Percentiles rank a stretch among this genome's conserved stretches.
Conservation (phyloP, 1,284 basidiomycete genomes). For the Leccinum fallax region DNA sequence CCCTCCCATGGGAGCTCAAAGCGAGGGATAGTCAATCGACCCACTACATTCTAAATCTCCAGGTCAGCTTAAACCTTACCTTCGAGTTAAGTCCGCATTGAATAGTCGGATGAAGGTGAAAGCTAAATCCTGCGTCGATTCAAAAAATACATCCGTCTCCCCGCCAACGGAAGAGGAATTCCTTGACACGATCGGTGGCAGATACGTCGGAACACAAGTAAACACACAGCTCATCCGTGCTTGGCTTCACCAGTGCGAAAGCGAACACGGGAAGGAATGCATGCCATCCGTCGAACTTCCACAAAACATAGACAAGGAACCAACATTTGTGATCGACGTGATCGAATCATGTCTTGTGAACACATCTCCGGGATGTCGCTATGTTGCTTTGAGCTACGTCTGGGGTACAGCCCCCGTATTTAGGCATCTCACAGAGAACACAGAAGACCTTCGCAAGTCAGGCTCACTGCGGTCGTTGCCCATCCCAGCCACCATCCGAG, state of each 20-base stretch:
- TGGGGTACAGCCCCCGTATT: constrained; percentile 20
- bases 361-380: constrained; percentile 20
- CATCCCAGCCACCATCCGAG: constrained; percentile 24
- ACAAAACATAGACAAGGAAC: background rate
- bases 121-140: background rate
- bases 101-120: constrained; percentile 11
- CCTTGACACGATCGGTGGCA: constrained; percentile 17
- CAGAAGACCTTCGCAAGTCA: constrained; percentile 11
- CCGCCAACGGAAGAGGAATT: constrained; percentile 9
- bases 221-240: constrained; percentile 13
- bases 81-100: background rate
- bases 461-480: constrained; percentile 8
- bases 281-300: background rate
- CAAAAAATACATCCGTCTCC: background rate
- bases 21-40: background rate
- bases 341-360: constrained; percentile 17
- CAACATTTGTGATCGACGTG: constrained; percentile 21
- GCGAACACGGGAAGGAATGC: constrained; percentile 11
- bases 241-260: constrained; percentile 25
- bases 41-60: constrained; percentile 12
- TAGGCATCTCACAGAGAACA: constrained; percentile 17
- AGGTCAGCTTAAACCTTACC: constrained; percentile 6
- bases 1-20: constrained; percentile 17
- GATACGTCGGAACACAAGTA: constrained; percentile 8
- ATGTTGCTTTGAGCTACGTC: constrained; percentile 26